Conservation (phyloP, 176 grass and related monocot species). For the Microstegium vimineum region DNA sequence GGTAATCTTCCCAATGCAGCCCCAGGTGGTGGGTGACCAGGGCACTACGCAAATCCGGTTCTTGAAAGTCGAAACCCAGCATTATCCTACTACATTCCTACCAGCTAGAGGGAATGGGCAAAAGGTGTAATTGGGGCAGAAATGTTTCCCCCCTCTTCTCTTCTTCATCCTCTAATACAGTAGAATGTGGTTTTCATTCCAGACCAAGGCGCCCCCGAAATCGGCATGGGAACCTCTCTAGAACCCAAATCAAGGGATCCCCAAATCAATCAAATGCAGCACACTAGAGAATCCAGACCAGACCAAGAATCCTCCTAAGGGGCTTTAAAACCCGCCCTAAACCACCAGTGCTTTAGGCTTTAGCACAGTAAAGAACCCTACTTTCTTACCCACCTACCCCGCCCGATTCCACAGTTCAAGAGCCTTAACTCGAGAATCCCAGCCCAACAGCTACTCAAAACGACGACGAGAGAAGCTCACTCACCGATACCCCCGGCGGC, state of each 20-base stretch:
- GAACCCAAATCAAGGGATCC: not conserved
- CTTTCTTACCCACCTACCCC: not conserved
- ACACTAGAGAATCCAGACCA: not conserved
- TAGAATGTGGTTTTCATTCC: not conserved
- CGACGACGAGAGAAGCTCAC: not conserved
- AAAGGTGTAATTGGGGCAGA: not conserved
- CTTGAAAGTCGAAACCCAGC: not conserved
- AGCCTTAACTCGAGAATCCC: not conserved
- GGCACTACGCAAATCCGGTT: not conserved
- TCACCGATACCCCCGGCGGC: not conserved
- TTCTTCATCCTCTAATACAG: not conserved
- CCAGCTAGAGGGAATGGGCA: not conserved
- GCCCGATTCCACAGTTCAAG: not conserved
- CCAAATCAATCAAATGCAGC: not conserved
- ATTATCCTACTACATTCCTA: not conserved
- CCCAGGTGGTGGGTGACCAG: not conserved
- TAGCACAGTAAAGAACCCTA: constrained; percentile 9
- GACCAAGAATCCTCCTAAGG: not conserved
- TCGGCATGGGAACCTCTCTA: not conserved
- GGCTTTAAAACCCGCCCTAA: constrained; percentile 6
- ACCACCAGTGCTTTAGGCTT: not conserved
- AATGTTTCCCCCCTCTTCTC: not conserved
- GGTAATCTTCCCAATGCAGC: constrained; percentile 8
- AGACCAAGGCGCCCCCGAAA: not conserved
- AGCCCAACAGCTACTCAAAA: not conserved